phyloP scores from a whole-genome alignment of 2,329 filamentous ascomycete genomes.

The Clonostachys sp. region DNA sequence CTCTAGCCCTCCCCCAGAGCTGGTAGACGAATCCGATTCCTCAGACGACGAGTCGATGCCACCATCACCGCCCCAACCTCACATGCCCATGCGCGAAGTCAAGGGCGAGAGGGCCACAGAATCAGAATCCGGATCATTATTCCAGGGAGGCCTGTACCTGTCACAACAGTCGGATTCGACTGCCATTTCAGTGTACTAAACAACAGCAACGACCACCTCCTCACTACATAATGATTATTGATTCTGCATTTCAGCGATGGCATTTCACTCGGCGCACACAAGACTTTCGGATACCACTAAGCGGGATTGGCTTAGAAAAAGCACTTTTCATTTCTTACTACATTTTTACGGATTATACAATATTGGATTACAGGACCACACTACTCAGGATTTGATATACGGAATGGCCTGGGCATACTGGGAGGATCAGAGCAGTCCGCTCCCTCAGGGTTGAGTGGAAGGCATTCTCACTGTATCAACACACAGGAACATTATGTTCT shows the following conservation, averaged over 20 bases:
- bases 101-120: constrained; percentile 43
- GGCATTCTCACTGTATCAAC: too few relatives aligned
- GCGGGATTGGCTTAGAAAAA: too few relatives aligned
- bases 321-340: too few relatives aligned
- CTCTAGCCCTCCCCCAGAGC: constrained; percentile 61
- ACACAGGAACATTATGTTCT: too few relatives aligned
- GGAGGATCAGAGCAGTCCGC: too few relatives aligned
- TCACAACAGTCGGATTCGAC: constrained; percentile 47
- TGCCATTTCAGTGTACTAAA: constrained; percentile 53
- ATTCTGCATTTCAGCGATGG: neutral
- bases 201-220: neutral
- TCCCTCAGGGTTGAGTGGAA: too few relatives aligned
- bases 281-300: neutral
- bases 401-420: too few relatives aligned
- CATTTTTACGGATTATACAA: too few relatives aligned
- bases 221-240: constrained; percentile 1
- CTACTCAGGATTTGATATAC: constrained; percentile 10
- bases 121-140: constrained; percentile 29
- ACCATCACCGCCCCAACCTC: constrained; percentile 57
- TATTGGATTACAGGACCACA: too few relatives aligned
- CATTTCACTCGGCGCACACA: neutral
- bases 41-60: constrained; percentile 75
- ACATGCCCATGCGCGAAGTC: constrained; percentile 52
- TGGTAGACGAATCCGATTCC: constrained; percentile 65
- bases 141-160: constrained; percentile 49